A percentile compares a stretch with the other conserved stretches of the same genome.
Conservation (phyloP, 441 rosid species). For the Macaranga tanarius region DNA sequence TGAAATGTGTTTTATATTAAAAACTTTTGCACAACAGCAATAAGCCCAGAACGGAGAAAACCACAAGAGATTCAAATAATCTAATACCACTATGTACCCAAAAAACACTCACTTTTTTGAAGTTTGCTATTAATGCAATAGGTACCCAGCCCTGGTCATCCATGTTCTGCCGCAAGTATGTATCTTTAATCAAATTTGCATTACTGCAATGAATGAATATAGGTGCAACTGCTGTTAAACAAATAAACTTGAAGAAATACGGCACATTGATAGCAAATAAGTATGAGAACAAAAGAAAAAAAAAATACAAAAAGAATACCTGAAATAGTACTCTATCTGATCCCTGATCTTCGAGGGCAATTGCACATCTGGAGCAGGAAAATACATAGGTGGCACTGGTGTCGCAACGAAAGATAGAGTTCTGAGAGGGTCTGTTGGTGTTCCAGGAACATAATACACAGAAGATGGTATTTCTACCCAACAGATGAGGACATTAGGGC, state of each 20-base stretch:
- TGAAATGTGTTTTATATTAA: no score
- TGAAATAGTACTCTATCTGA: constrained; percentile 87
- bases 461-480: constrained; percentile 51
- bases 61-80: constrained; percentile 9
- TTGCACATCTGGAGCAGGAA: constrained; percentile 47
- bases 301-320: constrained; percentile 44
- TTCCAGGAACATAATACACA: constrained; percentile 45
- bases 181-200: constrained; percentile 74
- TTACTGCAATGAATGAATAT: constrained; percentile 54
- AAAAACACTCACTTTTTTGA: constrained; percentile 63
- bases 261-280: constrained; percentile 10
- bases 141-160: constrained; percentile 92
- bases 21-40: neutral
- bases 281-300: constrained; percentile 7
- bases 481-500: constrained; percentile 26
- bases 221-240: constrained; percentile 31
- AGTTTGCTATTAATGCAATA: constrained; percentile 66
- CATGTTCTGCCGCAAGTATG: constrained; percentile 79
- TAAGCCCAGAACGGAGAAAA: constrained; percentile 21
- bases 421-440: constrained; percentile 43
- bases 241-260: constrained; percentile 11
- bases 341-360: constrained; percentile 52
- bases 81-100: constrained; percentile 8
- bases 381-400: constrained; percentile 46
- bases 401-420: constrained; percentile 42